phyloP scores from a whole-genome alignment of 2,329 filamentous ascomycete species.

The Talaromyces sp. region DNA sequence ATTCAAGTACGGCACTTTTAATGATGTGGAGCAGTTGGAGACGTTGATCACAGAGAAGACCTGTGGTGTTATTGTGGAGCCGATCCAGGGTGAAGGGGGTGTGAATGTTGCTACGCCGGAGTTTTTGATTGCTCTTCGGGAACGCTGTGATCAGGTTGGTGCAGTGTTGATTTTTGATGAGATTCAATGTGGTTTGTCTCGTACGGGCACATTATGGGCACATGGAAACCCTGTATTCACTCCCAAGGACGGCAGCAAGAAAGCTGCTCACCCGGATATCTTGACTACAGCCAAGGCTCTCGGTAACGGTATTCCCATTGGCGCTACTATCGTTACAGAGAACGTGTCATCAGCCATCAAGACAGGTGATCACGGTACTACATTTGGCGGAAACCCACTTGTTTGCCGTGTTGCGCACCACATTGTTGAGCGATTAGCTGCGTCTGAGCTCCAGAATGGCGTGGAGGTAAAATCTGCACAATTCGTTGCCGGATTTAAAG shows the following conservation, averaged over 20 bases:
- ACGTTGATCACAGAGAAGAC: slow-evolving; percentile 77
- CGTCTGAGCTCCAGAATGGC: slow-evolving; percentile 64
- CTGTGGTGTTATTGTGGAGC: slow-evolving; percentile 92
- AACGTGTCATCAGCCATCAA: slow-evolving; percentile 66
- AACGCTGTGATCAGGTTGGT: slow-evolving; percentile 78
- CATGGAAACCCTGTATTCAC: slow-evolving; percentile 66
- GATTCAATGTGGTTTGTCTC: slow-evolving; percentile 89
- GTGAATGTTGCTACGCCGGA: slow-evolving; percentile 78
- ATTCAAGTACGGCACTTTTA: slow-evolving; percentile 81
- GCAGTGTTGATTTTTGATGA: slow-evolving; percentile 93
- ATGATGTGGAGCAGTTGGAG: slow-evolving; percentile 70
- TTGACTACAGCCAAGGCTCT: slow-evolving; percentile 93
- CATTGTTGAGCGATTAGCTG: slow-evolving; percentile 73
- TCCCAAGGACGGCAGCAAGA: slow-evolving; percentile 37
- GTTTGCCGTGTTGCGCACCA: slow-evolving; percentile 81
- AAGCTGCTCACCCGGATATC: slow-evolving; percentile 84
- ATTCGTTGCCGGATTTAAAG: slow-evolving; percentile 58
- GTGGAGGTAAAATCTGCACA: slow-evolving; percentile 66
- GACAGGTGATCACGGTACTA: slow-evolving; percentile 85
- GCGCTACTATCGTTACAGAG: slow-evolving; percentile 68
- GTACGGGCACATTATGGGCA: slow-evolving; percentile 89
- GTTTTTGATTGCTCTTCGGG: slow-evolving; percentile 80
- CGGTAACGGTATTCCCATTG: slow-evolving; percentile 94
- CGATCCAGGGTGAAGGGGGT: slow-evolving; percentile 95
- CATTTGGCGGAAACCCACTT: slow-evolving; percentile 88